Evolutionary conservation across 2,329 filamentous ascomycete genomes (phyloP).

Genomic region (Tothia fuscella): DNA sequence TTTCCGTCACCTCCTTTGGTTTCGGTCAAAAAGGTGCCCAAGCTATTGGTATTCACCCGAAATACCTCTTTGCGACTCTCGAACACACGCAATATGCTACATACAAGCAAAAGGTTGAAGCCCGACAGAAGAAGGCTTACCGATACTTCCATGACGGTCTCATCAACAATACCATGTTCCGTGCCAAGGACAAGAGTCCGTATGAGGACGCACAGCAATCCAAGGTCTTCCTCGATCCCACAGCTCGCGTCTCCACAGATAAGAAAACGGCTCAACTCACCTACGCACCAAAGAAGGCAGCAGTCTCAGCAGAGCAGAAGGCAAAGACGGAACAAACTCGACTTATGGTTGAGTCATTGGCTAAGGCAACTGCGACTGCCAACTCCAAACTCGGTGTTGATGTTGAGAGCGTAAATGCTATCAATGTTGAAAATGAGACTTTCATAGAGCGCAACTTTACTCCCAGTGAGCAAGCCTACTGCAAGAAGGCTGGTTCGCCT

Average conservation of each 20-base stretch:
- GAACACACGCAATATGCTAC: conserved; percentile 70
- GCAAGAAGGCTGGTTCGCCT: conserved; percentile 63
- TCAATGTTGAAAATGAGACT: conserved; percentile 89
- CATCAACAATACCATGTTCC: conserved; percentile 96
- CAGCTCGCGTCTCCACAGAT: conserved; percentile 72
- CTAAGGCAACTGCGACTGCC: conserved; percentile 45
- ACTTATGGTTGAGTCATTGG: conserved; percentile 66
- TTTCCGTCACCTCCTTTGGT: conserved; percentile 97
- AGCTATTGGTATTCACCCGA: conserved; percentile 91
- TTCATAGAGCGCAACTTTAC: conserved; percentile 97
- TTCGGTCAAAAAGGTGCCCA: conserved; percentile 99
- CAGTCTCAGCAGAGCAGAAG: no score
- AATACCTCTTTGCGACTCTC: conserved; percentile 89
- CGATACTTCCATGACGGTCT: conserved; percentile 96
- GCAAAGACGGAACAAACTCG: conserved; percentile 55
- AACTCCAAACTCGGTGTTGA: conserved; percentile 70
- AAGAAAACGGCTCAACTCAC: conserved; percentile 74
- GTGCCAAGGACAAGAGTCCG: conserved; percentile 82
- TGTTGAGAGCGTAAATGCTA: conserved; percentile 73
- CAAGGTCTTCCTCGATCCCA: conserved; percentile 85
- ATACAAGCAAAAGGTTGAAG: conserved; percentile 81
- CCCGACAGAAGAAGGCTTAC: conserved; percentile 97
- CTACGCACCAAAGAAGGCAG: conserved; percentile 60
- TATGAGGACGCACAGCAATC: conserved; percentile 81
- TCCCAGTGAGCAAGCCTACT: conserved; percentile 70